Evolutionary conservation across 176 grass and related monocot species (phyloP).

Genomic region (Eragrostis curvula): DNA sequence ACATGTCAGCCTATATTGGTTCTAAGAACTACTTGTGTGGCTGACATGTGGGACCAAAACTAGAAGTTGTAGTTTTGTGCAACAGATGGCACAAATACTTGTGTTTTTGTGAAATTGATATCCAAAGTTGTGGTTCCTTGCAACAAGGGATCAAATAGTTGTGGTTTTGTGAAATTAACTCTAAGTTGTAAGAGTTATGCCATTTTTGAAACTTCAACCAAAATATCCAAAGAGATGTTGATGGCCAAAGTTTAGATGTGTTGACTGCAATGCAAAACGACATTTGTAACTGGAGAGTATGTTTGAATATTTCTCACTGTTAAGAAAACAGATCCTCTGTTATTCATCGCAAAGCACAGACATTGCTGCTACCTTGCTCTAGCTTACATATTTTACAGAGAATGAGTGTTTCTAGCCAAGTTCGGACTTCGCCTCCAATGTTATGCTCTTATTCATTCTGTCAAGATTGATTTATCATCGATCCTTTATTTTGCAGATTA

Average conservation of each 20-base stretch:
- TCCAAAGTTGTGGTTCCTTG: no score
- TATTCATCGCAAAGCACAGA: slow-evolving; percentile 18
- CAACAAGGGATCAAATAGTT: no score
- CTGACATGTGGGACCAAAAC: no score
- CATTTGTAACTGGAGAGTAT: background rate
- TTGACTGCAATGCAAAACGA: background rate
- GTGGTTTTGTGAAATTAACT: no score
- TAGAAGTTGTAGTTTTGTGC: no score
- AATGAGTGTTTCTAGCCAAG: background rate
- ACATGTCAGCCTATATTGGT: no score
- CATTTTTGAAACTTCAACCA: no score
- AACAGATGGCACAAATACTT: no score
- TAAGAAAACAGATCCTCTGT: background rate
- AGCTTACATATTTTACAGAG: slow-evolving; percentile 18
- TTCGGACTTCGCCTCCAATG: background rate
- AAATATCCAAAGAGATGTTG: background rate
- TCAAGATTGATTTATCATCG: slow-evolving; percentile 3
- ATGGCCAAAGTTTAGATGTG: background rate
- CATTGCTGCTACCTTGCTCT: background rate
- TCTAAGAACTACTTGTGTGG: no score
- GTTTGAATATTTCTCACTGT: slow-evolving; percentile 17
- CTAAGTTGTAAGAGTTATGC: background rate
- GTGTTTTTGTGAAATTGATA: no score
- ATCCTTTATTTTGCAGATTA: slow-evolving; percentile 71
- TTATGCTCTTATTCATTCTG: background rate